Evolutionary conservation across 2,329 filamentous ascomycete species (phyloP), one percentile per base, ranked within the genome.

Genomic region (Erysiphe pulchra): DNA sequence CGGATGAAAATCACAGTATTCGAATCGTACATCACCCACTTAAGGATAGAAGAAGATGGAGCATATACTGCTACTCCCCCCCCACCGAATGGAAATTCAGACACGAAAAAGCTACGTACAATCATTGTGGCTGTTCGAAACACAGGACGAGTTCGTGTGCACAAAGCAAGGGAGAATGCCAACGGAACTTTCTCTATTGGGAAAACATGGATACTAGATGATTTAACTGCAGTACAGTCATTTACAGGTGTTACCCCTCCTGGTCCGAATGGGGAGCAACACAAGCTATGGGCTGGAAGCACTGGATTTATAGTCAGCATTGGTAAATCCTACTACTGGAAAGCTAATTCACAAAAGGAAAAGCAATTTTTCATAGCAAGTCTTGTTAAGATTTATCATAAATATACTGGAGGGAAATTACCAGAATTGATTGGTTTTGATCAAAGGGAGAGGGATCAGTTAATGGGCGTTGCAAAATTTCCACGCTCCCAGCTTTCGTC

Each of bases 321-420:
- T 28, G 79, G 80, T 24, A 98, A 98, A 61, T 81, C 85, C 0
- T 98, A 98, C 62, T 98, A 90, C 61, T 98, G 90, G 90, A 76
- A 92, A 61, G 85, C 90, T 32, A 77, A 84, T 51, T 90, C 83
- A 0, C 72, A 82, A 45, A 94, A 94, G 64, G 90, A 98, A 63
- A 95, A 94, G 67, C 87, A 93, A 59, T 95, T 95, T 63, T 98
- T 98, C 62, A 90, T 98, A 56, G 85, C 82, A 32, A 94, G 86
- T 61, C 64, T 95, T 53, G 75, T 95, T 57, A 98, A 95, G 62
- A 94, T 98, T 52, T 98, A 82, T 60, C 77, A 77, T 55, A 98
- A 95, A 62, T 98, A 95, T 59, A 95, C 90, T 0, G 81, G 83
- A 28, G 87, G 87, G 12, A 80, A 77, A 55, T 63, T 75, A 31